These are phyloP conservation scores for Serendipita indica DNA, from an alignment of 768 basidiomycete species.

Conservation along the genomic window DNA sequence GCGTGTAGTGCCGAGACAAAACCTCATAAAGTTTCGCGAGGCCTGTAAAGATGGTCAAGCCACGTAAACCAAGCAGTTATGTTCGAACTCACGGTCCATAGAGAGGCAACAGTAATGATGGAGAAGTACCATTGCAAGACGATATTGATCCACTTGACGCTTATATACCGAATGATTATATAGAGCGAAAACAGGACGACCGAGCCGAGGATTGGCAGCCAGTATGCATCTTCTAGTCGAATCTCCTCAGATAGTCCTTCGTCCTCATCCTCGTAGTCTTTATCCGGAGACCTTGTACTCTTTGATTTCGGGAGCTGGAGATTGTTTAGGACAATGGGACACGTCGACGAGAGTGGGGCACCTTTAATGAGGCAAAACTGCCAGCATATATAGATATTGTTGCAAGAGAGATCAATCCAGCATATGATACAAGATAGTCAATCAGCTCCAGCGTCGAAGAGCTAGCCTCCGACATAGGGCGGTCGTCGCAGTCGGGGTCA, in stretches of 20 bases:
- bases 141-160: constrained; percentile 22
- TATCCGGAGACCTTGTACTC: constrained; percentile 14
- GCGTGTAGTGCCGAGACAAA: constrained; percentile 18
- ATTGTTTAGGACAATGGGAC: background rate
- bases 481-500: background rate
- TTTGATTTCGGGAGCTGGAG: constrained; percentile 8
- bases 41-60: constrained; percentile 32
- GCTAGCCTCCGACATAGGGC: background rate
- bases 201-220: constrained; percentile 38
- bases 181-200: constrained; percentile 54
- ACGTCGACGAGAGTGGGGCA: constrained; percentile 23
- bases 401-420: constrained; percentile 51
- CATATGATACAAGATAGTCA: constrained; percentile 32
- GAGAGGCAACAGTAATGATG: constrained; percentile 38
- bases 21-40: background rate
- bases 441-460: background rate
- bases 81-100: constrained; percentile 11
- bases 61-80: constrained; percentile 27
- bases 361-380: constrained; percentile 51
- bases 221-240: constrained; percentile 21
- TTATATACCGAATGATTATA: constrained; percentile 54
- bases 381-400: constrained; percentile 54
- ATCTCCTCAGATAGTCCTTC: constrained; percentile 41
- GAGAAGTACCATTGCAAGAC: constrained; percentile 44
- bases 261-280: constrained; percentile 31